Evolutionary conservation across 1,139 yeast genomes (phyloP).

Genomic region (Pichia sp.): DNA sequence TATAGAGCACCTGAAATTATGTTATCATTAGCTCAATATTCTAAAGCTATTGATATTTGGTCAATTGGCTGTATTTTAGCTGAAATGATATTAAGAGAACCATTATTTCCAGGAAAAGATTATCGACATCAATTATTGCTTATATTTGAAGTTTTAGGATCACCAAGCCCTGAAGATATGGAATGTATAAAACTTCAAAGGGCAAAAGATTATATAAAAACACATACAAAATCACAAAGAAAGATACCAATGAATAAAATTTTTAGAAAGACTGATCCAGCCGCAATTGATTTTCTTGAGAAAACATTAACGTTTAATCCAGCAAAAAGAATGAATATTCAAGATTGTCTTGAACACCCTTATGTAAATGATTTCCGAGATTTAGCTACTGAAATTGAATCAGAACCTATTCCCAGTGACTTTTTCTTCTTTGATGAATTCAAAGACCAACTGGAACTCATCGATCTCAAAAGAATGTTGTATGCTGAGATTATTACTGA

Average conservation of each 20-base stretch:
- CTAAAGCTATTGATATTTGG: conserved; percentile 96
- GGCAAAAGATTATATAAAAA: conserved; percentile 79
- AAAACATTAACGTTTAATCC: conserved; percentile 79
- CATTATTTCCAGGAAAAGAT: conserved; percentile 91
- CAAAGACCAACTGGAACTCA: conserved; percentile 63
- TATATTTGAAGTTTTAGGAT: conserved; percentile 84
- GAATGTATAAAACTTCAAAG: conserved; percentile 73
- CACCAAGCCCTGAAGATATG: conserved; percentile 81
- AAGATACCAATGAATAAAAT: conserved; percentile 48
- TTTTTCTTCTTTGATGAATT: conserved; percentile 72
- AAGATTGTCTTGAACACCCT: conserved; percentile 77
- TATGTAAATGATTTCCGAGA: conserved; percentile 77
- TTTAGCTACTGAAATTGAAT: conserved; percentile 75
- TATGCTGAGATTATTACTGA: conserved; percentile 48
- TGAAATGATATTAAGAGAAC: conserved; percentile 81
- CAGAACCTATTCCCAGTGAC: conserved; percentile 64
- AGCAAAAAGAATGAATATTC: conserved; percentile 66
- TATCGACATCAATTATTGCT: conserved; percentile 84
- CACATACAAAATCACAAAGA: conserved; percentile 66
- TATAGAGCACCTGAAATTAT: conserved; percentile 96
- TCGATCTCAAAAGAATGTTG: conserved; percentile 64
- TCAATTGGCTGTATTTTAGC: conserved; percentile 94
- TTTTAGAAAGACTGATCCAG: conserved; percentile 46
- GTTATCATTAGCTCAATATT: conserved; percentile 89
- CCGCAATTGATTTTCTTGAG: conserved; percentile 72